Base-by-base conservation (phyloP, 306 rosid genomes). In the Quillaja saponaria region DNA sequence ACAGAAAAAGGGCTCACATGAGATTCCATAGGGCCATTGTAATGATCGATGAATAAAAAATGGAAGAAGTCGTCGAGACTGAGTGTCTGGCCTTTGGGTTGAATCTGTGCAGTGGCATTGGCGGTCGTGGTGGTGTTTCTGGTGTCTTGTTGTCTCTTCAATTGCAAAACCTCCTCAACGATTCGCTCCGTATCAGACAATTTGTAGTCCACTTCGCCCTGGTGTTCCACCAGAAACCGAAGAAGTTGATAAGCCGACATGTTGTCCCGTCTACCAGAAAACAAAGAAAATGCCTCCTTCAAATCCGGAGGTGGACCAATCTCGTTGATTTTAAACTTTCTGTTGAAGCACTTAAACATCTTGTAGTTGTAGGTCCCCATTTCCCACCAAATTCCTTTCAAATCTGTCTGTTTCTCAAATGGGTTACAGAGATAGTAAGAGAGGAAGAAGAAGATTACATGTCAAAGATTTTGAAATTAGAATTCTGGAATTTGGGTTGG, bases 301-400 rank as follows among this genome's bases (percentile, higher is more conserved):
- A 92, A 86, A 66, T 89, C 99, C 3, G 50, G 31, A 15, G 99
- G 94, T 9, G 96, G 89, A 39, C 58, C 73, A n/a, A 49, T 71
- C 63, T 84, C 83, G 2, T 47, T 67, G 52, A 66, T 49, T 76
- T 84, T 92, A 82, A 78, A 92, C 80, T 84, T 86, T 67, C 83
- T 70, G 73, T 54, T 74, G 80, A 92, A 82, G 76, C 85, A 78
- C 68, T 72, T 39, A 61, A 92, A 71, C 61, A 82, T 46, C 82
- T 72, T 86, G 94, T 86, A 89, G 31, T 25, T 25, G 31, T 25
- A 62, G 44, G 39, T 42, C 16, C 57, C 48, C 47, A 63, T 55
- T n/a, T 58, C 13, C 58, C 9, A 18, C 46, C 0, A 57, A 44
- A 6, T 45, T 63, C 67, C 25, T 7, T 18, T 4, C 44, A n/a